Evolutionary conservation across 177 flowering plant species (phyloP), one percentile per base, ranked within the genome.

Genomic region (Vitis hybrid): DNA sequence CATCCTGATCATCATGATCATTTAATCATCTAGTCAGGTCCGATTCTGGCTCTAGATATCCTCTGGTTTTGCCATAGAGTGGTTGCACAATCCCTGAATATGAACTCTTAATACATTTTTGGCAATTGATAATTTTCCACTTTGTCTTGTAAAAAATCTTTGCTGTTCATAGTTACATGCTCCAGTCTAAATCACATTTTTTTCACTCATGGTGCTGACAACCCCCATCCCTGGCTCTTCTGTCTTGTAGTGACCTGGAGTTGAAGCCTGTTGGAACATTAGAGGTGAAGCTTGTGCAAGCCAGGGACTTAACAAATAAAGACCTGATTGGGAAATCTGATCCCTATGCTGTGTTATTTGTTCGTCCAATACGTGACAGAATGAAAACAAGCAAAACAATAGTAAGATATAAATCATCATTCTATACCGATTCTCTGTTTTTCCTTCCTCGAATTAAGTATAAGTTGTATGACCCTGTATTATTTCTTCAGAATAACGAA

Each of bases 261-360:
- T 66, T 92, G 76, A 96, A 92, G 82, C 92, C 98, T 58, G 91
- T 81, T 48, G 99, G 99, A 58, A 89, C 70, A 71, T 72, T 96
- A 70, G 91, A 92, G 67, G 99, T 93, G 76, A 93, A 93, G 84
- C 99, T 96, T 69, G 89, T 96, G 66, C 94, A 93, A 81, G 99
- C 94, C 12, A 90, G 89, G 82, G 95, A 86, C 10, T 72, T 95
- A 62, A 84, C 94, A 22, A 93, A 95, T 71, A 95, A 93, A 71
- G 99, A 95, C 75, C 50, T 93, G 10, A 80, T 96, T 33, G 98
- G 98, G 71, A 96, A 96, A 81, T 96, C 99, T 52, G 92, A 88
- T 76, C 90, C 92, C 18, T 88, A 22, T 78, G 89, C 85, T 31
- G 72, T 29, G 21, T 5, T 94, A 58, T 96, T 85, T 52, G 70